These are phyloP conservation scores for Breynia disticha DNA, from an alignment of 441 rosid species.

Conservation along the genomic window DNA sequence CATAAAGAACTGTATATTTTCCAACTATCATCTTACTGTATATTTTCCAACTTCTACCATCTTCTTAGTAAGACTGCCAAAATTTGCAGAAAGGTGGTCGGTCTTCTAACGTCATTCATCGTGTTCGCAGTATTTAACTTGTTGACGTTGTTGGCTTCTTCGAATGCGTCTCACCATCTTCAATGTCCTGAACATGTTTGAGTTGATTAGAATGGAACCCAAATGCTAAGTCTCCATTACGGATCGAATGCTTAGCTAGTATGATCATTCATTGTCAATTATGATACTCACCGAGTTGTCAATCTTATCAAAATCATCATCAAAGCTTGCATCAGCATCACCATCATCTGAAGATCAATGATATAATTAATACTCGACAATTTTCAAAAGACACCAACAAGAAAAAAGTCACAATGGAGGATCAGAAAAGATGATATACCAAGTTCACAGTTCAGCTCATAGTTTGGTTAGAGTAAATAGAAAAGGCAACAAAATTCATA, in stretches of 20 bases:
- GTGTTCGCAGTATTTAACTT: slow-evolving; percentile 7
- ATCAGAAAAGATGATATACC: too few species aligned
- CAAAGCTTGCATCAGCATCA: slow-evolving; percentile 43
- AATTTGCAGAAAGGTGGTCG: not conserved
- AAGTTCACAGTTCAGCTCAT: too few species aligned
- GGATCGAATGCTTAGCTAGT: not conserved
- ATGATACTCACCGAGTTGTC: slow-evolving; percentile 55
- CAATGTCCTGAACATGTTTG: slow-evolving; percentile 51
- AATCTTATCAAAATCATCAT: slow-evolving; percentile 85
- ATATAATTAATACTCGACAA: slow-evolving; percentile 7
- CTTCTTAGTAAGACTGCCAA: too few species aligned
- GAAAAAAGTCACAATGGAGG: not conserved
- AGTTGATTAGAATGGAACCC: not conserved
- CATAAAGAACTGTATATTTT: not conserved
- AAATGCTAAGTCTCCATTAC: slow-evolving; percentile 1
- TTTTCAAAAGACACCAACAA: too few species aligned
- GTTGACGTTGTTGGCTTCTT: slow-evolving; percentile 22
- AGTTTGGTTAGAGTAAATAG: too few species aligned
- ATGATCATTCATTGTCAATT: not conserved
- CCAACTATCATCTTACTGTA: slow-evolving; percentile 2
- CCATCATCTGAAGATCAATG: slow-evolving; percentile 34
- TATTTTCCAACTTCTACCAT: slow-evolving; percentile 3
- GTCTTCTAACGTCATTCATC: not conserved
- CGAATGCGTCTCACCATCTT: slow-evolving; percentile 50
- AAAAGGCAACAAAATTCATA: too few species aligned